These are phyloP conservation scores for Pythium aristosporum DNA, from an alignment of 352 stramenopile species.

Conservation along the genomic window DNA sequence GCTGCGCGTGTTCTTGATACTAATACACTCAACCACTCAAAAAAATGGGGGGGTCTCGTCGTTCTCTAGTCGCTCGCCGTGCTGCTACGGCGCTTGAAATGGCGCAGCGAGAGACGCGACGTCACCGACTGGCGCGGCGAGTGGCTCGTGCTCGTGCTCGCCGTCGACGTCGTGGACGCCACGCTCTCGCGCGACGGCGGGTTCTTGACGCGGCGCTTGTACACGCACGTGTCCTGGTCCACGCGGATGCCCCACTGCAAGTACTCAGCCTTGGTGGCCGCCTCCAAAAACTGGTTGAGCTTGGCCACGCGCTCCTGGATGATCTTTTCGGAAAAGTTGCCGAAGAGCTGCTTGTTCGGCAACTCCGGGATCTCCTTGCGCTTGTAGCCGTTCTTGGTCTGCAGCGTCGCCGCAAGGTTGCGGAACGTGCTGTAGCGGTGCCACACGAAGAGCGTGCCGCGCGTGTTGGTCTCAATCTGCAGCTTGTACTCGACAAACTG, in stretches of 20 bases:
- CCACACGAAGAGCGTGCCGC: constrained; percentile 44
- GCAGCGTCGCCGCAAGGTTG: constrained; percentile 38
- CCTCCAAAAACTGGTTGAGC: constrained; percentile 48
- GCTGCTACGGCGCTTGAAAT: constrained; percentile 39
- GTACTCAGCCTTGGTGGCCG: constrained; percentile 41
- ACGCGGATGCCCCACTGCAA: constrained; percentile 52
- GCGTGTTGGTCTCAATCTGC: constrained; percentile 44
- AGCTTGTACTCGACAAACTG: constrained; percentile 60
- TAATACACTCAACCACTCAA: constrained; percentile 33
- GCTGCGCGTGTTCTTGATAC: constrained; percentile 23
- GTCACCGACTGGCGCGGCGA: constrained; percentile 31
- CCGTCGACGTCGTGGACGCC: constrained; percentile 23
- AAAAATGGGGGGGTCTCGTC: constrained; percentile 18
- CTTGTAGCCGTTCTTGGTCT: constrained; percentile 40
- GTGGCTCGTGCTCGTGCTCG: constrained; percentile 18
- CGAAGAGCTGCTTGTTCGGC: constrained; percentile 46
- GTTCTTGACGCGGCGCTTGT: constrained; percentile 43
- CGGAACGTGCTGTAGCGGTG: constrained; percentile 51
- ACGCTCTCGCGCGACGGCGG: constrained; percentile 28
- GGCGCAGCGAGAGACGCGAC: constrained; percentile 29
- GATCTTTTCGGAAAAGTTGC: constrained; percentile 38
- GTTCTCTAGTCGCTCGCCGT: constrained; percentile 24
- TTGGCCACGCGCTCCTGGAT: constrained; percentile 45
- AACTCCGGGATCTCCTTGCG: constrained; percentile 44
- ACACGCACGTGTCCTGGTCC: constrained; percentile 47